Evolutionary conservation across 441 rosid genomes (phyloP).

Genomic region (Manihot esculenta): DNA sequence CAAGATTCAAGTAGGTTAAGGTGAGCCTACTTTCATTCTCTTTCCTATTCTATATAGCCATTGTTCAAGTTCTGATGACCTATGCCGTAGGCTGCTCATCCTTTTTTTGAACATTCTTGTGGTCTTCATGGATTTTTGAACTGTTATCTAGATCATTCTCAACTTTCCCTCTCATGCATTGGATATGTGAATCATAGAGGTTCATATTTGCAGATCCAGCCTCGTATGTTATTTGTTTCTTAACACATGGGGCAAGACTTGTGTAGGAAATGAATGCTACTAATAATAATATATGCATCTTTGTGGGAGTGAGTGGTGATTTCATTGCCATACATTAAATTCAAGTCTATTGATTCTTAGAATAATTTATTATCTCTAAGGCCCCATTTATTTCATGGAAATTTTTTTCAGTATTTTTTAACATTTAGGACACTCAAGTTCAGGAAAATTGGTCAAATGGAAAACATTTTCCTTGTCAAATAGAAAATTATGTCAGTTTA

Average conservation of each 20-base stretch:
- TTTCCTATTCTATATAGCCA: conserved; percentile 11
- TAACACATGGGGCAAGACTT: not conserved
- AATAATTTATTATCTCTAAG: not conserved
- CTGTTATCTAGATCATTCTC: not conserved
- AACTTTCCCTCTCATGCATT: not conserved
- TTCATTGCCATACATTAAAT: not conserved
- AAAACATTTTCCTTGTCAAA: too few species aligned
- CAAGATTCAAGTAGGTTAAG: conserved; percentile 46
- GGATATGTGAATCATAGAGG: not conserved
- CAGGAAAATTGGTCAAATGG: too few species aligned
- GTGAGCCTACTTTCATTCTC: conserved; percentile 32
- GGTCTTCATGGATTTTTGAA: too few species aligned
- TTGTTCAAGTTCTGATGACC: conserved; percentile 1
- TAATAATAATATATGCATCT: not conserved
- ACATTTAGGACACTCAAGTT: too few species aligned
- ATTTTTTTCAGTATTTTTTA: too few species aligned
- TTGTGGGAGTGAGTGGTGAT: not conserved
- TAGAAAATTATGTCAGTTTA: too few species aligned
- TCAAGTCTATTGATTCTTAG: not conserved
- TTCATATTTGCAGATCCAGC: not conserved
- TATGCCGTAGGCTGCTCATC: not conserved
- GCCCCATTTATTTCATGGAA: too few species aligned
- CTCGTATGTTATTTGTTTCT: not conserved
- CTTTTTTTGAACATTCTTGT: not conserved
- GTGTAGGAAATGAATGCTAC: not conserved